Evolutionary conservation across 352 stramenopile species (phyloP).

Genomic region (Phytopythium oedochilum): DNA sequence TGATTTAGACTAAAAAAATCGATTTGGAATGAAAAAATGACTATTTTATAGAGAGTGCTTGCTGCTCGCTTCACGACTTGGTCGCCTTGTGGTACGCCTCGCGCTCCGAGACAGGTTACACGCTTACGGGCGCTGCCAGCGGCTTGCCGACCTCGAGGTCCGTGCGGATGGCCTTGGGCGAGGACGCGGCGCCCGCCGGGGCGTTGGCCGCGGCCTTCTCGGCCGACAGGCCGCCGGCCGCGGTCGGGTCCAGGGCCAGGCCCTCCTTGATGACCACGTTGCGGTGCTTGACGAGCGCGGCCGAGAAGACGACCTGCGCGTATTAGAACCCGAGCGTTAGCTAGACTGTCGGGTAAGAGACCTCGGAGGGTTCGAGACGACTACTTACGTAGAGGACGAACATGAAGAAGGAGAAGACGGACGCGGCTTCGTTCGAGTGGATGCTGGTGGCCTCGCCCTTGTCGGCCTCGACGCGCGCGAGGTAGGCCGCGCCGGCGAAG

Average conservation of each 20-base stretch:
- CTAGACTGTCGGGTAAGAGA: too few species aligned
- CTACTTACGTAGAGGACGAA: slow-evolving; percentile 81
- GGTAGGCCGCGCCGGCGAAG: slow-evolving; percentile 65
- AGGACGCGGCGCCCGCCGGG: slow-evolving; percentile 26
- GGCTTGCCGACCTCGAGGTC: slow-evolving; percentile 54
- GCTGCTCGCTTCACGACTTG: too few species aligned
- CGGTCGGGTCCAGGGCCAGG: slow-evolving; percentile 30
- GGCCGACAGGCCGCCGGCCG: slow-evolving; percentile 17
- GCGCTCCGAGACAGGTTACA: slow-evolving; percentile 41
- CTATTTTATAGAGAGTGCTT: not conserved
- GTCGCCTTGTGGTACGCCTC: too few species aligned
- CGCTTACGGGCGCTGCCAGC: slow-evolving; percentile 61
- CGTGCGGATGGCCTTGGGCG: slow-evolving; percentile 57
- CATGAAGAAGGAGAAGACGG: slow-evolving; percentile 87
- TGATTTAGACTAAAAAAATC: too few species aligned
- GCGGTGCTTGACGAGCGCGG: slow-evolving; percentile 71
- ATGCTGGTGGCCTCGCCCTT: slow-evolving; percentile 55
- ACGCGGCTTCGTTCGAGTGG: slow-evolving; percentile 70
- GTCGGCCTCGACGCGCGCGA: slow-evolving; percentile 59
- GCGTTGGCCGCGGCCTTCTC: slow-evolving; percentile 45
- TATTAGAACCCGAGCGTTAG: too few species aligned
- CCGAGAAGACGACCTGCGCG: slow-evolving; percentile 46
- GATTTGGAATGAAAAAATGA: too few species aligned
- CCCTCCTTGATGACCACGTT: slow-evolving; percentile 83
- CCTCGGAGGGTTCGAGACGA: too few species aligned